A percentile compares a stretch with the other conserved stretches of the same genome.
phyloP scores from a whole-genome alignment of 2,329 filamentous ascomycete genomes.

The Exophiala aquamarina region DNA sequence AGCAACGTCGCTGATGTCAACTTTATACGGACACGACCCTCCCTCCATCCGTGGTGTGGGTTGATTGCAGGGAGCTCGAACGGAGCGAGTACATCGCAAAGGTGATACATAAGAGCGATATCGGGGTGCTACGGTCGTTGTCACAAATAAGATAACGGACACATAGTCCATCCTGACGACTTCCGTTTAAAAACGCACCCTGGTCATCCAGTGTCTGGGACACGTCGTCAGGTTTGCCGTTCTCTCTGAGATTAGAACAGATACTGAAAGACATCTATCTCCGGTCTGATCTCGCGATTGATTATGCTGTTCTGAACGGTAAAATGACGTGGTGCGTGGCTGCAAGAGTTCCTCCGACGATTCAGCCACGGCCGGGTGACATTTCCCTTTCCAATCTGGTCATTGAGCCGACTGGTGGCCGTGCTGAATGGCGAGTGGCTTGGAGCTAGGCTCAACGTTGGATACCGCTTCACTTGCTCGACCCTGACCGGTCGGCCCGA shows the following conservation, averaged over 20 bases:
- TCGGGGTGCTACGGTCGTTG: too few species aligned
- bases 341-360: slow-evolving; percentile 39
- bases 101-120: too few species aligned
- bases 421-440: slow-evolving; percentile 9
- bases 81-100: neutral
- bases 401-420: slow-evolving; percentile 18
- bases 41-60: neutral
- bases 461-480: slow-evolving; percentile 4
- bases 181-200: too few species aligned
- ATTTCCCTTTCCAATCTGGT: slow-evolving; percentile 8
- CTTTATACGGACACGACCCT: too few species aligned
- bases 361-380: slow-evolving; percentile 14
- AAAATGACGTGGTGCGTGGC: slow-evolving; percentile 68
- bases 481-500: neutral
- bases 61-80: neutral
- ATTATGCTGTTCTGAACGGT: slow-evolving; percentile 49
- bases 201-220: slow-evolving; percentile 15
- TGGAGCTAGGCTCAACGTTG: slow-evolving; percentile 7
- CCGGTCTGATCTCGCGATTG: slow-evolving; percentile 22
- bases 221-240: slow-evolving; percentile 16
- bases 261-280: slow-evolving; percentile 29
- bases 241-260: slow-evolving; percentile 23
- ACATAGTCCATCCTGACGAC: too few species aligned
- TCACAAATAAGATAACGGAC: too few species aligned
- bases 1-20: too few species aligned